phyloP scores from a whole-genome alignment of 768 basidiomycete species.

The Suillus fuscotomentosus region DNA sequence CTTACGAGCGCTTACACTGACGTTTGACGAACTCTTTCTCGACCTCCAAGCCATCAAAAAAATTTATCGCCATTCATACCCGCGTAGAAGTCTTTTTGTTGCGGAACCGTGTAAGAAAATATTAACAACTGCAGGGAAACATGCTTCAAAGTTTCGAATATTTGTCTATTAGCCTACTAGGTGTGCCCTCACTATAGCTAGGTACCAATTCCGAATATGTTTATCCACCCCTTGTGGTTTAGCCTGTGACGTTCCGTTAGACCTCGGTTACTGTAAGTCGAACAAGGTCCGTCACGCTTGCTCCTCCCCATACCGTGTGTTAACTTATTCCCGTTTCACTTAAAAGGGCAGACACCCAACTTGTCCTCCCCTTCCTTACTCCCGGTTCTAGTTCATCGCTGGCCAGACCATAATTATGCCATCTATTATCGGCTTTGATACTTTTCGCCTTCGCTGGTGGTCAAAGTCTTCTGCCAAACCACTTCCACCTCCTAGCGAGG shows the following conservation, averaged over 20 bases:
- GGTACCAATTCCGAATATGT: not conserved
- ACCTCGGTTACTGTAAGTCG: not conserved
- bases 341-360: not conserved
- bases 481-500: slow-evolving; percentile 10
- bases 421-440: slow-evolving; percentile 6
- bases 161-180: too few relatives aligned
- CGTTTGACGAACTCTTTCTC: not conserved
- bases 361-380: not conserved
- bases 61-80: not conserved
- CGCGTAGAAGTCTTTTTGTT: not conserved
- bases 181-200: too few relatives aligned
- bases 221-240: not conserved
- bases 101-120: not conserved
- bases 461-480: not conserved
- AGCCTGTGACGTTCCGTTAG: not conserved
- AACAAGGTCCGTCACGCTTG: not conserved
- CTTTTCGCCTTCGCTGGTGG: slow-evolving; percentile 23
- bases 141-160: not conserved
- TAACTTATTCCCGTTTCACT: not conserved
- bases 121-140: slow-evolving; percentile 2
- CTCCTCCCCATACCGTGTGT: not conserved
- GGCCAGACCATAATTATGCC: slow-evolving; percentile 6
- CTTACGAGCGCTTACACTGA: not conserved
- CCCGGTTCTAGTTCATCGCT: not conserved
- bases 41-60: not conserved